A percentile compares a stretch with the other conserved stretches of the same genome.
phyloP scores from a whole-genome alignment of 768 basidiomycete genomes.

The Tulasnella sp. region DNA sequence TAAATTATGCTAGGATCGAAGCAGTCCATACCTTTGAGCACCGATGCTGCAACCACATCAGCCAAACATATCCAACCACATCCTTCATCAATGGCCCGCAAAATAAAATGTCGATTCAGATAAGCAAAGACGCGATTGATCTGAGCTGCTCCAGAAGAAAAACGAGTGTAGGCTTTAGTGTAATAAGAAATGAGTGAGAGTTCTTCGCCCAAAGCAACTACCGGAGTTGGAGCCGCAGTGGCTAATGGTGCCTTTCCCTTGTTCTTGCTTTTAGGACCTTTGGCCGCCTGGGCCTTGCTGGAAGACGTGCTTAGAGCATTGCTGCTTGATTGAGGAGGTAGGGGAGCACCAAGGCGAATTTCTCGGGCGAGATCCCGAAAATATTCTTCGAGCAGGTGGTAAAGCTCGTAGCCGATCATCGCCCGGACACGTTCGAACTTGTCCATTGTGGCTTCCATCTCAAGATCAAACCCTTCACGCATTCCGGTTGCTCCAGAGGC shows the following conservation, averaged over 20 bases:
- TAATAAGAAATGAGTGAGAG: constrained; percentile 12
- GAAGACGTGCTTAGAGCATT: not conserved
- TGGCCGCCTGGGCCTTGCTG: not conserved
- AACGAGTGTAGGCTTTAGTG: constrained; percentile 12
- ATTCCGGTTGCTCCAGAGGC: constrained; percentile 8
- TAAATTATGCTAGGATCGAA: not conserved
- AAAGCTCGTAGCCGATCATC: constrained; percentile 18
- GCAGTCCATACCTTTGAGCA: constrained; percentile 3
- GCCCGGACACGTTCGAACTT: constrained; percentile 16
- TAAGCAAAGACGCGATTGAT: constrained; percentile 18
- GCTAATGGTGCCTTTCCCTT: constrained; percentile 9
- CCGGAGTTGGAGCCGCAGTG: not conserved
- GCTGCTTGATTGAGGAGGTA: not conserved
- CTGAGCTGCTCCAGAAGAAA: constrained; percentile 12
- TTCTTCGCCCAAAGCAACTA: constrained; percentile 9
- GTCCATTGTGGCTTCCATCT: constrained; percentile 12
- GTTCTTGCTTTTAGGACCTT: not conserved
- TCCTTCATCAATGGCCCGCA: constrained; percentile 16
- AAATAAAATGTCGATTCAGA: constrained; percentile 17
- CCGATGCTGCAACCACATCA: constrained; percentile 14
- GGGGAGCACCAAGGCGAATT: constrained; percentile 13
- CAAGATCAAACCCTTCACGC: constrained; percentile 6
- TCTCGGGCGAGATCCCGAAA: constrained; percentile 16
- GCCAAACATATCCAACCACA: constrained; percentile 17
- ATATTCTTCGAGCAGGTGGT: constrained; percentile 16